Evolutionary conservation across 2,329 filamentous ascomycete species (phyloP), one percentile per base, ranked within the genome.

Genomic region (Fusarium graminum): DNA sequence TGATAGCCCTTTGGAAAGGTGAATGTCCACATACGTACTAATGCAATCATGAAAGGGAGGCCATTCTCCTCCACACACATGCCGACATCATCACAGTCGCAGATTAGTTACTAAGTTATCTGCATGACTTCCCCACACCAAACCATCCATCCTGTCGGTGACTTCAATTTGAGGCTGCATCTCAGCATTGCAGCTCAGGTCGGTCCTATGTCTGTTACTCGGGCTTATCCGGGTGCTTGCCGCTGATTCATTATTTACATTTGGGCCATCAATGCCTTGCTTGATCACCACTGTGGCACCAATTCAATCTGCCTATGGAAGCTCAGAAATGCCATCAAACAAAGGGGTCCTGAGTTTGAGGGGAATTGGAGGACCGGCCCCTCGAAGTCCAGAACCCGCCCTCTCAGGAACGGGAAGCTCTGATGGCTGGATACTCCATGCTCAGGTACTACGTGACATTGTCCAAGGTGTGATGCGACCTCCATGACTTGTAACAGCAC

Each of bases 291-390:
- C 51, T 26, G 54, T 63, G 51, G 44, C 25, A 49, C 52, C 44
- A 6, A 46, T 32, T 32, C 19, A 25, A n/a, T 45, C 58, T 41
- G 36, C 28, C 52, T 40, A 40, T 47, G 16, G 30, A 44, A 61
- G 54, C 19, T 30, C 44, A 63, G 45, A 58, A 51, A 39, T 52
- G 30, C 29, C 45, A 67, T 67, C 52, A 40, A 36, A 68, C 65
- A 63, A 68, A 66, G 50, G 65, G 66, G 49, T 58, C 65, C 65
- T 67, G 53, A 67, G 63, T 71, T 71, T 71, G 68, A 68, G 69
- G 69, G 66, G 63, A 67, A 71, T 71, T 71, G 42, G 67, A 71
- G 69, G 69, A 68, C 63, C 65, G 52, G 39, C 63, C 52, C 63
- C 59, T 70, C 55, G 59, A 62, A 55, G 56, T 60, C 61, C 53